Conservation (phyloP, 2,329 filamentous ascomycete genomes). For the Tolypocladium cylindrosporum region DNA sequence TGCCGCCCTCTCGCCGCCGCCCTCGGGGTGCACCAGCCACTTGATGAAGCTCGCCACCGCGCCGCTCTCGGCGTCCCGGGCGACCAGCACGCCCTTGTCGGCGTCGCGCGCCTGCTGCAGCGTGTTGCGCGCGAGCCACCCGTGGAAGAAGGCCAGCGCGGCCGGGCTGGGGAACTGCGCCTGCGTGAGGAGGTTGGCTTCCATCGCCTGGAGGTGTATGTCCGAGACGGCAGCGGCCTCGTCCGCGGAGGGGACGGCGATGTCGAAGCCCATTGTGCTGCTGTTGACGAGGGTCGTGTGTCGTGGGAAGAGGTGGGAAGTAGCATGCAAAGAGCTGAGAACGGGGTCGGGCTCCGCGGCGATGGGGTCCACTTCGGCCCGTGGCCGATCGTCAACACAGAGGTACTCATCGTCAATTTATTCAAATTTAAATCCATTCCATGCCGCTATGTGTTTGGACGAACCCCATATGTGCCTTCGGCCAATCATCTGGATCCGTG, state of each 20-base stretch:
- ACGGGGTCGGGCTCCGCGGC: not conserved
- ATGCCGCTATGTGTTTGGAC: no score
- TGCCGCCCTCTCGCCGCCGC: conserved; percentile 6
- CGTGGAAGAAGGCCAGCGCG: conserved; percentile 16
- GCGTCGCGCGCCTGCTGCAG: conserved; percentile 15
- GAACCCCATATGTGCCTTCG: no score
- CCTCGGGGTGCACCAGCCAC: conserved; percentile 21
- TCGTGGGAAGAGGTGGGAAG: not conserved
- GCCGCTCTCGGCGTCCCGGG: conserved; percentile 17
- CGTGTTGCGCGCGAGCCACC: conserved; percentile 20
- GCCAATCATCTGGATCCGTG: no score
- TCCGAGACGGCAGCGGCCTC: conserved; percentile 14
- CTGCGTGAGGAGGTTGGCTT: conserved; percentile 26
- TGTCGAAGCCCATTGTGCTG: conserved; percentile 15
- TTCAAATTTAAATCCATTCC: no score
- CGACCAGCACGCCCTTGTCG: conserved; percentile 22
- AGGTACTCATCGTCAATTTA: no score
- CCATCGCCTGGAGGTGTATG: conserved; percentile 29
- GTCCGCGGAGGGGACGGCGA: conserved; percentile 13
- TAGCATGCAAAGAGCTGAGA: not conserved
- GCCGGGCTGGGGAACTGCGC: conserved; percentile 26
- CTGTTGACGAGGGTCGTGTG: not conserved
- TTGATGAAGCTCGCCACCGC: conserved; percentile 23
- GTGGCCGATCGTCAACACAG: not conserved
- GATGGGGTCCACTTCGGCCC: not conserved